Evolutionary conservation across 495 filamentous ascomycete species (phyloP).

Genomic region (Trichoderma erinaceum): DNA sequence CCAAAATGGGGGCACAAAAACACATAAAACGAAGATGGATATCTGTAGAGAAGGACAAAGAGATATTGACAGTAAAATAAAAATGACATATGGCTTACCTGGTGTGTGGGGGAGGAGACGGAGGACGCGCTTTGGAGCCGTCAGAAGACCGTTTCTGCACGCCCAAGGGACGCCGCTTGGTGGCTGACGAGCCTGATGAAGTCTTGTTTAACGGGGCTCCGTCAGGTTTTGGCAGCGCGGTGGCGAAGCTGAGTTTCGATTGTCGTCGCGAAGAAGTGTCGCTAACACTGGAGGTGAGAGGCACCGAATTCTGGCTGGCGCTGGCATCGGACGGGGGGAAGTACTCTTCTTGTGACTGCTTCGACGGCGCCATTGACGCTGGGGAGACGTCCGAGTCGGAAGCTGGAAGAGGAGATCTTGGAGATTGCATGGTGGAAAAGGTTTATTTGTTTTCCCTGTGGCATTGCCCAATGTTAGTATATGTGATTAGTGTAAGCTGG

Average conservation of each 20-base stretch:
- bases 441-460: not conserved
- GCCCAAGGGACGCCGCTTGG: not conserved
- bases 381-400: not conserved
- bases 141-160: constrained; percentile 1
- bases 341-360: not conserved
- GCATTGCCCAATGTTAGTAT: not conserved
- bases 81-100: not conserved
- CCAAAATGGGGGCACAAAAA: not conserved
- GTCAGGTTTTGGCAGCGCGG: not conserved
- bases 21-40: too few species aligned
- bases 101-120: not conserved
- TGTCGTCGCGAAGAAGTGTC: constrained; percentile 8
- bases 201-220: not conserved
- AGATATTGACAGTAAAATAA: not conserved
- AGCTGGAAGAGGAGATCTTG: not conserved
- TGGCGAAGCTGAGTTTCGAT: constrained; percentile 1
- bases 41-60: not conserved
- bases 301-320: not conserved
- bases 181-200: not conserved
- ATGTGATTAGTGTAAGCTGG: not conserved
- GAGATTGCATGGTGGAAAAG: not conserved
- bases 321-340: not conserved
- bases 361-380: not conserved
- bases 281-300: not conserved
- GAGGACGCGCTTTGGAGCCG: not conserved